Evolutionary conservation across 2,329 filamentous ascomycete genomes (phyloP), one percentile per base, ranked within the genome.

Genomic region (Diaporthe humulicola): DNA sequence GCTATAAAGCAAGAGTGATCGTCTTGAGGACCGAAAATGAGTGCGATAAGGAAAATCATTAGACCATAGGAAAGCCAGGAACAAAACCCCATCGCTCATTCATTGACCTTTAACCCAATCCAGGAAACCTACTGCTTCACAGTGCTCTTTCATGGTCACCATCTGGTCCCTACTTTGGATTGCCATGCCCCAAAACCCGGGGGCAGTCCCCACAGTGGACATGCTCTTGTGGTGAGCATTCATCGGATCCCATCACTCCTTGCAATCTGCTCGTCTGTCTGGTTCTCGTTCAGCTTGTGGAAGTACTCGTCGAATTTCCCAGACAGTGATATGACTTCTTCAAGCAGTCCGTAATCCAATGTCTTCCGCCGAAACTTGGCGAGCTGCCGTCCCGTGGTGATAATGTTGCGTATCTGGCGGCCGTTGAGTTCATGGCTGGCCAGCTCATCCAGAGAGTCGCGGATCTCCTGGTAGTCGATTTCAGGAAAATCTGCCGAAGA

Each of bases 381-480:
- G 1, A 79, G 72, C 69, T 81, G 81, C n/a, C 81, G 78, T 1
- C 80, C 78, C 1, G 79, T 81, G 0, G 79, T 79, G 10, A 83
- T 78, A 0, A 77, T 76, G 70, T 87, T 87, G 33, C 85, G 81
- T 28, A 87, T 86, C 78, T 87, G 82, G 4, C 84, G 78, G 2
- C 85, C 85, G 58, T 87, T 87, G 76, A 87, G 79, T 22, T 82
- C 77, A 33, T 83, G 77, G 7, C 75, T 69, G 1, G 83, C 81
- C 19, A 87, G 76, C 54, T 85, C 80, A 0, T 76, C 74, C 0
- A 81, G 45, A 4, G 79, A 48, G 48, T 22, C 42, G 1, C 69
- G 58, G 12, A 82, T 70, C 17, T 81, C 73, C 4, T 79, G 19
- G 61, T 40, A 70, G 28, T 71, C 58, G 25, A 75, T 66, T 0